These are phyloP conservation scores for Candida nitratophila DNA, from an alignment of 805 yeast species.

Conservation along the genomic window DNA sequence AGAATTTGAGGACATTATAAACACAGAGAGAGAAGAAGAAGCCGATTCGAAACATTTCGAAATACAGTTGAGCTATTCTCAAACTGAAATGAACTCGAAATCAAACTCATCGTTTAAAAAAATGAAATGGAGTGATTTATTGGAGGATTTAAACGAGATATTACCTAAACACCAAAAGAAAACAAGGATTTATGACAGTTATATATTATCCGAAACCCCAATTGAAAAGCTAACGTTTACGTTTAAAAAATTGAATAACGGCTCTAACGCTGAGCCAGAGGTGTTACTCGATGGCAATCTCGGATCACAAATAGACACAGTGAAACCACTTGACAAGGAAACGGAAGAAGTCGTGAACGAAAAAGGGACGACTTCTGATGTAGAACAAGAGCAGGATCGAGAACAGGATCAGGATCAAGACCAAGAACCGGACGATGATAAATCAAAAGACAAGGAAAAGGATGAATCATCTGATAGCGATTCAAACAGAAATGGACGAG, in stretches of 20 bases:
- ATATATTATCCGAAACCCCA: slow-evolving; percentile 40
- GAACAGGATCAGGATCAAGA: background rate
- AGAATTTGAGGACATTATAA: slow-evolving; percentile 15
- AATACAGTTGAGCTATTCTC: slow-evolving; percentile 1
- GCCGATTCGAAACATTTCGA: slow-evolving; percentile 8
- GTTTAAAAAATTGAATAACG: slow-evolving; percentile 17
- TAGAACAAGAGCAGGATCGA: slow-evolving; percentile 3
- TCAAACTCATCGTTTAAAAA: background rate
- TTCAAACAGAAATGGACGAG: background rate
- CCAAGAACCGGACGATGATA: slow-evolving; percentile 14
- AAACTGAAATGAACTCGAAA: no score
- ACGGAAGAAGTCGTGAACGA: no score
- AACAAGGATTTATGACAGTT: slow-evolving; percentile 42
- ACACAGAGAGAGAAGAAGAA: slow-evolving; percentile 15
- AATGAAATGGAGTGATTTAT: slow-evolving; percentile 11
- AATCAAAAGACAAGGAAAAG: slow-evolving; percentile 6
- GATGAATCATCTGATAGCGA: slow-evolving; percentile 1
- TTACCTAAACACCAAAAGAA: slow-evolving; percentile 36
- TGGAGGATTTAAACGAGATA: slow-evolving; percentile 16
- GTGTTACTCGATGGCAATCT: no score
- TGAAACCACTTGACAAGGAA: no score
- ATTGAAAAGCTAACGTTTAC: slow-evolving; percentile 32
- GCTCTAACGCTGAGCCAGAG: background rate
- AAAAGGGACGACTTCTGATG: slow-evolving; percentile 1
- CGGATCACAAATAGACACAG: no score